These are phyloP conservation scores for Coemansia javaensis DNA, from an alignment of 192 early-diverging fungal genomes.

Conservation along the genomic window DNA sequence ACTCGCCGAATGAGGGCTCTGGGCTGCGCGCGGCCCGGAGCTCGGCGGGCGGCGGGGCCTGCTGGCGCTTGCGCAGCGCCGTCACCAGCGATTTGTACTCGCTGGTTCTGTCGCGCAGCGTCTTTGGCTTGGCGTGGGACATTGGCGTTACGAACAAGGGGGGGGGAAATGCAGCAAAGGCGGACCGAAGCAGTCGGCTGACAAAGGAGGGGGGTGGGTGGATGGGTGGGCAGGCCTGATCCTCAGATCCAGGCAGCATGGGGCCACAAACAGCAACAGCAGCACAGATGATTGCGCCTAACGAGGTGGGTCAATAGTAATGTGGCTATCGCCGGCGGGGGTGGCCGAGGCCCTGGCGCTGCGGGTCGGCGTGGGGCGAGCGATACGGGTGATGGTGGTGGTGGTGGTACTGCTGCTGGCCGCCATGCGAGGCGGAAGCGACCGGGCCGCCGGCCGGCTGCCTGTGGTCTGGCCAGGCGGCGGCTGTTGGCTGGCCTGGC, in stretches of 20 bases:
- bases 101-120: slow-evolving; percentile 65
- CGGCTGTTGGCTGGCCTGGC: not conserved
- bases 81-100: slow-evolving; percentile 85
- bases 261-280: no score
- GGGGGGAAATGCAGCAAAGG: slow-evolving; percentile 1
- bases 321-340: not conserved
- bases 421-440: slow-evolving; percentile 6
- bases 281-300: no score
- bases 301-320: no score
- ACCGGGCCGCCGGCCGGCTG: slow-evolving; percentile 18
- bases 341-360: not conserved
- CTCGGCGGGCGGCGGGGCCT: slow-evolving; percentile 12
- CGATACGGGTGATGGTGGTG: slow-evolving; percentile 32
- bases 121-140: slow-evolving; percentile 26
- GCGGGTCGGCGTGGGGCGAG: not conserved
- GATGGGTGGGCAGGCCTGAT: no score
- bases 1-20: slow-evolving; percentile 61
- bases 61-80: slow-evolving; percentile 54
- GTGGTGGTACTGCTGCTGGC: slow-evolving; percentile 15
- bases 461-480: slow-evolving; percentile 1
- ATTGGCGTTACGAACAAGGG: slow-evolving; percentile 3
- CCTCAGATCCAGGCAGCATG: no score
- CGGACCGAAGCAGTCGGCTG: no score
- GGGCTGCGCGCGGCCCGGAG: slow-evolving; percentile 20
- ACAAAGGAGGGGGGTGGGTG: no score